A percentile compares a stretch with the other conserved stretches of the same genome.
phyloP scores from a whole-genome alignment of 495 filamentous ascomycete species.

The Penicillium waksmanii region DNA sequence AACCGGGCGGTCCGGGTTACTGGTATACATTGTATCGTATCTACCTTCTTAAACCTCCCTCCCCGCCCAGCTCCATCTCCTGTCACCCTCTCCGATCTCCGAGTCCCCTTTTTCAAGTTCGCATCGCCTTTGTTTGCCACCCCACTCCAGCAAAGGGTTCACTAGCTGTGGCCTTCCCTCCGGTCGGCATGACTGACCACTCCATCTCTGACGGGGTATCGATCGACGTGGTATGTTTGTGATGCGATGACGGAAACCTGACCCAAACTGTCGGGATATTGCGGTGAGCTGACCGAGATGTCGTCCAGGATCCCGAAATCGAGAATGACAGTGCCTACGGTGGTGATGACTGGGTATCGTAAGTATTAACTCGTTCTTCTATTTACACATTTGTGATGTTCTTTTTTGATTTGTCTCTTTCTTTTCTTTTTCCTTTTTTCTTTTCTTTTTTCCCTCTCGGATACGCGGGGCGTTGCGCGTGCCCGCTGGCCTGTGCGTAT shows the following conservation, averaged over 20 bases:
- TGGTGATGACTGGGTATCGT: conserved; percentile 1
- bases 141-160: not conserved
- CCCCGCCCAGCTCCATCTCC: not conserved
- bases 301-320: conserved; percentile 8
- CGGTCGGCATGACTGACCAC: conserved; percentile 6
- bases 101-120: not conserved
- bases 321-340: conserved; percentile 4
- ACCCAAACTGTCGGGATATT: conserved; percentile 5
- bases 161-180: not conserved
- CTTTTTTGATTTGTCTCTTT: not conserved
- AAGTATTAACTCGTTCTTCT: not conserved
- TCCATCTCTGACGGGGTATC: conserved; percentile 5
- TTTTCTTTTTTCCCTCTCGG: not conserved
- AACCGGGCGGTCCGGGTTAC: not conserved
- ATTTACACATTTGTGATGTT: not conserved
- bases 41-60: not conserved
- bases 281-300: not conserved
- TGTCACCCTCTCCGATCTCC: not conserved
- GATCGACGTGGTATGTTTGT: conserved; percentile 7
- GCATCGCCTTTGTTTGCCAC: not conserved
- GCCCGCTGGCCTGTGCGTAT: not conserved
- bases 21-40: not conserved
- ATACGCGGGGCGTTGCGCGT: not conserved
- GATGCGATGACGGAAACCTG: conserved; percentile 1
- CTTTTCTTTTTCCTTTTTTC: not conserved